Evolutionary conservation across 345 rosid species (phyloP).

Genomic region (Orychophragmus violaceus): DNA sequence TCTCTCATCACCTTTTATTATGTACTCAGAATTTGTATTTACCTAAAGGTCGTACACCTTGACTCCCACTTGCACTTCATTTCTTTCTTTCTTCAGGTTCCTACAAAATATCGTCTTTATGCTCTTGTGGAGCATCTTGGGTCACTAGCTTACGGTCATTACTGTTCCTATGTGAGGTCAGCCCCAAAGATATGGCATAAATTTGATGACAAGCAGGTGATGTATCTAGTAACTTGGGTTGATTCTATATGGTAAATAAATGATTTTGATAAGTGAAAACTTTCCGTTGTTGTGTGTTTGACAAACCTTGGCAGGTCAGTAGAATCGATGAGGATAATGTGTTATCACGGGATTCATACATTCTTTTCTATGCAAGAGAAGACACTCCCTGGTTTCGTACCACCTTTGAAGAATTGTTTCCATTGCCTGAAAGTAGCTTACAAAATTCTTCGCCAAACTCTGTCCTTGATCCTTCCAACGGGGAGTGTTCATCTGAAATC

Average conservation of each 20-base stretch:
- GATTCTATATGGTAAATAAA: background rate
- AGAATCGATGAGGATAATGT: constrained; percentile 48
- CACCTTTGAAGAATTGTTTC: constrained; percentile 37
- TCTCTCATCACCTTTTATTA: background rate
- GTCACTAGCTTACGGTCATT: constrained; percentile 61
- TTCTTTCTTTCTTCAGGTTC: constrained; percentile 31
- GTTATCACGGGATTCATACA: constrained; percentile 65
- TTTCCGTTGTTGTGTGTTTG: background rate
- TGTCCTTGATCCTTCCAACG: constrained; percentile 50
- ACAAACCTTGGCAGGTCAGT: constrained; percentile 45
- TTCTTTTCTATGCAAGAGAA: constrained; percentile 71
- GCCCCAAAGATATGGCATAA: constrained; percentile 66
- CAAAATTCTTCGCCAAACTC: constrained; percentile 60
- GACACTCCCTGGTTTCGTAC: constrained; percentile 68
- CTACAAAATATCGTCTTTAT: constrained; percentile 56
- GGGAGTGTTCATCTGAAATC: constrained; percentile 24
- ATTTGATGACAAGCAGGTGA: constrained; percentile 65
- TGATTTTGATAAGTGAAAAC: background rate
- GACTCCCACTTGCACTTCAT: background rate
- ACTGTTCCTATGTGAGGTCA: constrained; percentile 58
- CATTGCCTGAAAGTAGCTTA: constrained; percentile 12
- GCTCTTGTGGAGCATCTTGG: constrained; percentile 80
- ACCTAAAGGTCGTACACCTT: background rate
- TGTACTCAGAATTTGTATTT: background rate
- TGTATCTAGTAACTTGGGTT: background rate